Evolutionary conservation across 2,329 filamentous ascomycete genomes (phyloP).

Genomic region (Alternaria panax): DNA sequence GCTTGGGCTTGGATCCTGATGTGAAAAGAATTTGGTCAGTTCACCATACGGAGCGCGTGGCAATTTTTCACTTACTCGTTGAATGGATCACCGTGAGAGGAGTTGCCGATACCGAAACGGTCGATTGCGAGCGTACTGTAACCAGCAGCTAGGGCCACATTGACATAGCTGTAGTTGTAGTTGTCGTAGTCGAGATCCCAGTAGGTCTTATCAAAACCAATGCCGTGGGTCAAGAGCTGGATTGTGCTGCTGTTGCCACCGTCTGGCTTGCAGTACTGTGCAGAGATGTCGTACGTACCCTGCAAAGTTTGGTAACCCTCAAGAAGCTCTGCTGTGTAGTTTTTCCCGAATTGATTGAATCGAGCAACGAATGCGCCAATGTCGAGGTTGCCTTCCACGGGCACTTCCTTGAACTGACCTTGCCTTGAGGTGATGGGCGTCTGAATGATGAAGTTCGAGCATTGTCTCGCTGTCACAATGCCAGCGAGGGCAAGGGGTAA

Average conservation of each 20-base stretch:
- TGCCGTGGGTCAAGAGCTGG: slow-evolving; percentile 63
- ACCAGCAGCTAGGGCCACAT: slow-evolving; percentile 61
- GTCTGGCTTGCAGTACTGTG: slow-evolving; percentile 68
- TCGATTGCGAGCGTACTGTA: slow-evolving; percentile 69
- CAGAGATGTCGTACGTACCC: slow-evolving; percentile 65
- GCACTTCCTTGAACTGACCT: slow-evolving; percentile 59
- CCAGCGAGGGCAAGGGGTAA: slow-evolving; percentile 27
- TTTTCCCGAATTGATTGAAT: slow-evolving; percentile 38
- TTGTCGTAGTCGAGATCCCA: slow-evolving; percentile 67
- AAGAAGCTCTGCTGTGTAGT: slow-evolving; percentile 57
- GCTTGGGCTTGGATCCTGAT: slow-evolving; percentile 61
- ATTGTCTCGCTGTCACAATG: slow-evolving; percentile 40
- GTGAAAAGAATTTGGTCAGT: neutral
- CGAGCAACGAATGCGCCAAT: slow-evolving; percentile 61
- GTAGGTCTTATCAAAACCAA: slow-evolving; percentile 65
- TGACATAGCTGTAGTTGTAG: slow-evolving; percentile 69
- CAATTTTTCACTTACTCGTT: slow-evolving; percentile 50
- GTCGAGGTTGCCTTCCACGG: slow-evolving; percentile 62
- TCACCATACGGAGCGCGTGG: no score
- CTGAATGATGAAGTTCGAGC: slow-evolving; percentile 63
- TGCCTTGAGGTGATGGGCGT: slow-evolving; percentile 64
- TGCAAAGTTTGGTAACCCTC: slow-evolving; percentile 60
- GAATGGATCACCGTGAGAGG: slow-evolving; percentile 65
- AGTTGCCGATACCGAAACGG: slow-evolving; percentile 67
- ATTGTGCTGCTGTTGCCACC: slow-evolving; percentile 40